Evolutionary conservation across 371 early-diverging fungal species (phyloP), one percentile per base, ranked within the genome.

Genomic region (Batkoa obscura): DNA sequence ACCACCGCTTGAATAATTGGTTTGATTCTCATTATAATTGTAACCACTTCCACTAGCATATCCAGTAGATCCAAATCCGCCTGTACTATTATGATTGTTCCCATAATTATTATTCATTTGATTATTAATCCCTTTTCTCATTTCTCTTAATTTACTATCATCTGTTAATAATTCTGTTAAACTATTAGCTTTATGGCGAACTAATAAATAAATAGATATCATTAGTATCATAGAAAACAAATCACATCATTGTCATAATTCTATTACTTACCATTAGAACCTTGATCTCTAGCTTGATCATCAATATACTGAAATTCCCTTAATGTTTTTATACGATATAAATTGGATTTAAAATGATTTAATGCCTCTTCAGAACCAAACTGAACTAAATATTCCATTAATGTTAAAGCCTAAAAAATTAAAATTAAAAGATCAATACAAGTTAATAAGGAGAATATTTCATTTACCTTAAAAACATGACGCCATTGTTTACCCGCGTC

Each of bases 401-500:
- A 56, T 1, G 72, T 67, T 34, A 80, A 60, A 2, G 76, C 69
- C 75, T 72, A 60, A n/a, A n/a, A n/a, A n/a, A n/a, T n/a, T n/a
- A n/a, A n/a, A n/a, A n/a, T n/a, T n/a, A n/a, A n/a, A n/a, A n/a
- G n/a, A n/a, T n/a, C n/a, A n/a, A n/a, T n/a, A n/a, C n/a, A n/a
- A n/a, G n/a, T n/a, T n/a, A n/a, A n/a, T n/a, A n/a, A n/a, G n/a
- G n/a, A n/a, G n/a, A n/a, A n/a, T n/a, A n/a, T n/a, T n/a, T 23
- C 23, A 49, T 60, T 61, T 70, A 82, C 91, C 78, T 96, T 97
- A 69, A 84, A 94, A 15, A 97, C 95, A 67, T 97, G 98, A 47
- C 95, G 74, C 98, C 98, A 97, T 72, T 93, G 84, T 71, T 90
- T 92, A 13, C 98, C 98, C 59, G 84, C 81, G 69, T 95, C 96